Evolutionary conservation across 2,329 filamentous ascomycete genomes (phyloP), one percentile per base, ranked within the genome.

Genomic region (Incumbomyces delicatus): DNA sequence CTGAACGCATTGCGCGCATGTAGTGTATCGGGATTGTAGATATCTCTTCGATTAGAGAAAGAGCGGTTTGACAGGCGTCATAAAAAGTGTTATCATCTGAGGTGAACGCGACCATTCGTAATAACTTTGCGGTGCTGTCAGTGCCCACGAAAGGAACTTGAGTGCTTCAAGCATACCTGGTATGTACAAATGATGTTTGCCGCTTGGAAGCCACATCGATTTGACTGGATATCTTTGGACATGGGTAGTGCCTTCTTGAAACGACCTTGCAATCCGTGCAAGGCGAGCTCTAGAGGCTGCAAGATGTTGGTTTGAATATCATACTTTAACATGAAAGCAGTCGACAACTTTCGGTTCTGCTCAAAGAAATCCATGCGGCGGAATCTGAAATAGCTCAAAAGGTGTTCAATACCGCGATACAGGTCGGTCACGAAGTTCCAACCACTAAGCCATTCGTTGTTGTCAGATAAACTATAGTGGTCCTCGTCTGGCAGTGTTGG

Each of bases 351-450:
- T 32, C 42, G 33, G 33, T 35, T 38, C 36, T 51, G 46, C 17
- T 40, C 49, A 34, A 55, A 55, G 29, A 55, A 44, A 31, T 53
- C 49, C 16, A 52, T 41, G 29, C 49, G 51, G 5, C 39, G 44
- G 8, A 47, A 38, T 36, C 43, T 48, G 37, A 40, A 40, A 20
- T 40, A 13, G n/a, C 13, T 40, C 12, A 40, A 14, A 18, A 40
- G 13, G 20, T 40, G 37, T 18, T 40, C 37, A 13, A 40, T 18
- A 17, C n/a, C 65, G 4, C 74, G 69, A 54, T 77, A 78, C 0
- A 78, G 59, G 53, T 78, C 74, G 0, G 73, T 76, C 6, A 69
- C 73, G 49, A 77, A 77, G 58, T 78, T 78, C 73, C 73, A 78
- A 16, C 75, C 75, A 35, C 67, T 65, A 6, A 78, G 60, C 75